phyloP scores from a whole-genome alignment of 163 green algal species.

The Volvox carteri region DNA sequence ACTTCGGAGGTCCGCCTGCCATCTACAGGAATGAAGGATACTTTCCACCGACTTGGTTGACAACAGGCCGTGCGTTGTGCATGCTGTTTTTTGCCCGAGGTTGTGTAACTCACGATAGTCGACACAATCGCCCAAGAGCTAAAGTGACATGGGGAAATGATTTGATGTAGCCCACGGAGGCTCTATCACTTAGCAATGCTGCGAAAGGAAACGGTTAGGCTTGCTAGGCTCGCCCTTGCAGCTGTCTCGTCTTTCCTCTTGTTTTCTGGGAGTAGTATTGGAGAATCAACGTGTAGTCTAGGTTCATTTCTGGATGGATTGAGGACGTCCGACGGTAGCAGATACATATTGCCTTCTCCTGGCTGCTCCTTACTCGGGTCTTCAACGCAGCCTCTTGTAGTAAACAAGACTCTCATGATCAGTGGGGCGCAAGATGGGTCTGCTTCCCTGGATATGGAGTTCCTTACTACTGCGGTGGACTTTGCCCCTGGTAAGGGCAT shows the following conservation, averaged over 20 bases:
- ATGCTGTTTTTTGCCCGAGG: no score
- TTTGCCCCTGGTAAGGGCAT: conserved; percentile 11
- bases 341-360: background rate
- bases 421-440: background rate
- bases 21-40: no score
- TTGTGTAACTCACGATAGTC: no score
- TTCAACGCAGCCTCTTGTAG: background rate
- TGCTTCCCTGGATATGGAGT: conserved; percentile 5
- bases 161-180: background rate
- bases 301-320: background rate
- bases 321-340: background rate
- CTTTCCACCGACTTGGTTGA: no score
- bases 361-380: conserved; percentile 4
- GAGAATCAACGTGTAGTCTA: background rate
- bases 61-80: no score
- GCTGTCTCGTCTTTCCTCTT: background rate
- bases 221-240: background rate
- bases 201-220: background rate
- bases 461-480: background rate
- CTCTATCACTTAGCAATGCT: background rate
- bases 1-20: no score
- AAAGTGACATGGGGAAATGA: background rate
- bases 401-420: background rate
- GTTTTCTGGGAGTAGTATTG: background rate
- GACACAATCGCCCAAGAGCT: no score